A percentile compares a stretch with the other conserved stretches of the same genome.
These are phyloP conservation scores for Echinochloa phyllopogon DNA, from an alignment of 176 grass and related monocot genomes.

Conservation along the genomic window DNA sequence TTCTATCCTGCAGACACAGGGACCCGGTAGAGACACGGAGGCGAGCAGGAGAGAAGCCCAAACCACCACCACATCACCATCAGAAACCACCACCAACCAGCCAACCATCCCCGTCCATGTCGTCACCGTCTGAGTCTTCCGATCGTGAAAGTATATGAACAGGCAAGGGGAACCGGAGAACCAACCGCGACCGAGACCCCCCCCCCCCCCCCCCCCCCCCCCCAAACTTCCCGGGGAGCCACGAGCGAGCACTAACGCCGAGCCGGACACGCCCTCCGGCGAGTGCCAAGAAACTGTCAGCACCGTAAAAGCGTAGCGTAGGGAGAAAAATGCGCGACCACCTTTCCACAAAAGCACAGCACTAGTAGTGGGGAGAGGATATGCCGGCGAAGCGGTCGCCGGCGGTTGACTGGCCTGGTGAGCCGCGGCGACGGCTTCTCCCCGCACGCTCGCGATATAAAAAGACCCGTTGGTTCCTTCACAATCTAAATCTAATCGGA, in stretches of 20 bases:
- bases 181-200: neutral
- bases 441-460: neutral
- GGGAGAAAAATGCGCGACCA: neutral
- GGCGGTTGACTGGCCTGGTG: slow-evolving; percentile 12
- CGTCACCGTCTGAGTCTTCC: neutral
- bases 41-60: neutral
- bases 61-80: neutral
- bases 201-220: too few species aligned
- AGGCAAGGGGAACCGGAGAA: neutral
- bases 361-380: neutral
- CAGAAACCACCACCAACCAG: neutral
- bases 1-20: too few species aligned
- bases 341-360: neutral
- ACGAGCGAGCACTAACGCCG: neutral
- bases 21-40: neutral
- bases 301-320: neutral
- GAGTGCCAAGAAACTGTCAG: neutral
- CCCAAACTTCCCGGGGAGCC: too few species aligned
- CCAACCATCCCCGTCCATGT: neutral
- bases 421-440: neutral
- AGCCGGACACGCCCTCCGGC: neutral
- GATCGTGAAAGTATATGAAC: neutral
- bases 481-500: too few species aligned
- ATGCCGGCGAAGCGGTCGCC: neutral
- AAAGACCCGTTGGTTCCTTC: too few species aligned